Percentiles rank a stretch among this genome's conserved stretches.
Evolutionary conservation across 2,329 filamentous ascomycete genomes (phyloP).

Genomic region (Aspergillus fumigatus): DNA sequence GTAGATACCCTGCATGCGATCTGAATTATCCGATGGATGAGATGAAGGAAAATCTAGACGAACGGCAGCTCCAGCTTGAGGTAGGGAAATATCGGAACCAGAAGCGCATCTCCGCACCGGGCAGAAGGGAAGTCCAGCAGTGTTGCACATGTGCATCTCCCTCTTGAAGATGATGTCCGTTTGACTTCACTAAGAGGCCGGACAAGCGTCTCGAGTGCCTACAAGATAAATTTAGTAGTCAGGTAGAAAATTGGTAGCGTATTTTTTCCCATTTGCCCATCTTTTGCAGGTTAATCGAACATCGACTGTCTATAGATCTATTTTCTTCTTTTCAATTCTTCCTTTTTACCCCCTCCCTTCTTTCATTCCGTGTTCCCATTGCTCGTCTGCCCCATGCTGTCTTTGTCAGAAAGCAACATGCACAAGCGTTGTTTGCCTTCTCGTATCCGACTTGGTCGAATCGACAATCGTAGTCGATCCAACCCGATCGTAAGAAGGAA

Average conservation of each 20-base stretch:
- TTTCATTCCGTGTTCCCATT: not conserved
- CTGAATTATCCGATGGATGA: not conserved
- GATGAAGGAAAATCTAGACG: not conserved
- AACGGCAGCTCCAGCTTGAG: too few relatives aligned
- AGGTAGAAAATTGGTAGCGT: not conserved
- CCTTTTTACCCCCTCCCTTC: not conserved
- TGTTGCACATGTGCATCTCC: too few relatives aligned
- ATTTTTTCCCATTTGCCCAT: conserved; percentile 9
- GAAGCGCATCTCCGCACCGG: too few relatives aligned
- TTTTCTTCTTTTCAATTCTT: conserved; percentile 9
- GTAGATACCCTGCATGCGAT: not conserved
- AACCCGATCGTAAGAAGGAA: conserved; percentile 5
- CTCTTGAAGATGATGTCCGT: too few relatives aligned
- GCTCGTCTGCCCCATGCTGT: not conserved
- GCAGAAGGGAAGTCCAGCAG: too few relatives aligned
- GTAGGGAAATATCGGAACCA: too few relatives aligned
- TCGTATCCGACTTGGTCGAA: not conserved
- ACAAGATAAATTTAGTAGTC: too few relatives aligned
- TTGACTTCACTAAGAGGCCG: too few relatives aligned
- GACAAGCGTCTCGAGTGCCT: too few relatives aligned
- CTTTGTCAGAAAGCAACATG: conserved; percentile 3
- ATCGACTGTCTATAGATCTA: conserved; percentile 19
- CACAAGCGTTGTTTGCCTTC: conserved; percentile 8
- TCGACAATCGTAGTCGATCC: not conserved
- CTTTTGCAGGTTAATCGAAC: conserved; percentile 5